A percentile compares a stretch with the other conserved stretches of the same genome.
Conservation (phyloP, 1,139 yeast genomes). For the Yamadazyma atlantica region DNA sequence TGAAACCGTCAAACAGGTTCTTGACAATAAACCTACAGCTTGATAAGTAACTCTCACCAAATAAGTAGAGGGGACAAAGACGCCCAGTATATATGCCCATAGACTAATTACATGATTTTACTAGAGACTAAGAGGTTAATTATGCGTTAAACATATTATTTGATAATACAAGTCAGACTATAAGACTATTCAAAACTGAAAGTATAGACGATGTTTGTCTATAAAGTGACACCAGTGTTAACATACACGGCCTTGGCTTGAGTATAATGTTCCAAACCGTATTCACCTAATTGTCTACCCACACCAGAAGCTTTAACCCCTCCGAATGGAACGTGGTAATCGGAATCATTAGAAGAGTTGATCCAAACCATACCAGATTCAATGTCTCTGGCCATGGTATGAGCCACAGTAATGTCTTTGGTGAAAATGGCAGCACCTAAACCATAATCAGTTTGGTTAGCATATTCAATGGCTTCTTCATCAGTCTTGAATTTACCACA, state of each 20-base stretch:
- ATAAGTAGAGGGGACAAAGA: too few relatives aligned
- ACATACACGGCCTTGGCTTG: conserved; percentile 80
- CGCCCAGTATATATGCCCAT: too few relatives aligned
- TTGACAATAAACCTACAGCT: too few relatives aligned
- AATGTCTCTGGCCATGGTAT: conserved; percentile 42
- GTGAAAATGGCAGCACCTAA: conserved; percentile 82
- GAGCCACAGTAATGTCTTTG: conserved; percentile 46
- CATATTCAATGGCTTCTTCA: conserved; percentile 50
- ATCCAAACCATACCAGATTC: conserved; percentile 61
- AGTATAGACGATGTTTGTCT: too few relatives aligned
- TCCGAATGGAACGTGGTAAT: conserved; percentile 78
- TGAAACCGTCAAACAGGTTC: conserved; percentile 39
- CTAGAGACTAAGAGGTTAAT: too few relatives aligned
- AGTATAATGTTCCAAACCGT: conserved; percentile 74
- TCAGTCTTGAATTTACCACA: conserved; percentile 52
- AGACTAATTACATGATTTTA: too few relatives aligned
- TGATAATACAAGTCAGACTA: too few relatives aligned
- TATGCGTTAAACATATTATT: too few relatives aligned
- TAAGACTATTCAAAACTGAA: too few relatives aligned
- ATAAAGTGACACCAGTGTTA: conserved; percentile 45
- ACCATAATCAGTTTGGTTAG: conserved; percentile 56
- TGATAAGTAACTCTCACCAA: too few relatives aligned
- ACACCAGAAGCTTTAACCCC: conserved; percentile 76
- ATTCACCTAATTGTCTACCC: conserved; percentile 86
- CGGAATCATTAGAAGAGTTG: conserved; percentile 74